Percentiles rank a stretch among this genome's conserved stretches.
These are phyloP conservation scores for Scheffersomyces amazonensis DNA, from an alignment of 805 yeast species.

Conservation along the genomic window DNA sequence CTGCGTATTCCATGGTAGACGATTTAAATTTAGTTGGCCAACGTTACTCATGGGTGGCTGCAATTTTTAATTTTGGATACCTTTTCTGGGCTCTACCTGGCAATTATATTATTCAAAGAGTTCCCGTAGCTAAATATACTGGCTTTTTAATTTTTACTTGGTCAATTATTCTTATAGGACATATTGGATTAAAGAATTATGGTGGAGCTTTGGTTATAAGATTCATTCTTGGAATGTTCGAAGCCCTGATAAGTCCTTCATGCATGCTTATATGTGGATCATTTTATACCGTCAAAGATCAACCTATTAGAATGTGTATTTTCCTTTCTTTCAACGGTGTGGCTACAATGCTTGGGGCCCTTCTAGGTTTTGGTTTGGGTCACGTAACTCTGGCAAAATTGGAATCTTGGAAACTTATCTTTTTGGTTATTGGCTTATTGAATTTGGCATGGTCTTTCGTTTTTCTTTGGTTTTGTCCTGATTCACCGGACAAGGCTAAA, in stretches of 20 bases:
- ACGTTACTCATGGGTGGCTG: constrained; percentile 25
- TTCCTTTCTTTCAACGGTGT: constrained; percentile 27
- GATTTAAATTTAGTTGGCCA: constrained; percentile 20
- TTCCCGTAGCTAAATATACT: constrained; percentile 17
- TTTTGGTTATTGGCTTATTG: constrained; percentile 16
- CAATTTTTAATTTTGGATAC: constrained; percentile 24
- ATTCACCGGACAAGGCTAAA: constrained; percentile 26
- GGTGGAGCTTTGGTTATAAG: constrained; percentile 30
- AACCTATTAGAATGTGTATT: constrained; percentile 25
- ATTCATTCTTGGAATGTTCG: constrained; percentile 32
- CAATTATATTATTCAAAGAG: constrained; percentile 16
- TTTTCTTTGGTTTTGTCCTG: constrained; percentile 17
- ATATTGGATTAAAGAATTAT: constrained; percentile 30
- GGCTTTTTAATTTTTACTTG: constrained; percentile 15
- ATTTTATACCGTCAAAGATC: constrained; percentile 31
- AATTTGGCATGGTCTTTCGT: constrained; percentile 16
- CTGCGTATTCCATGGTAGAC: constrained; percentile 17
- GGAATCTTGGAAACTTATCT: constrained; percentile 24
- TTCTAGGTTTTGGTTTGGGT: constrained; percentile 28
- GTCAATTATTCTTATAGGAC: constrained; percentile 19
- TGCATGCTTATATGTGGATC: constrained; percentile 31
- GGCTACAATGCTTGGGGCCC: constrained; percentile 21
- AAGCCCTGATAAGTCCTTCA: constrained; percentile 32
- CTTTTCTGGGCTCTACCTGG: constrained; percentile 19
- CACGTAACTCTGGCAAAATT: constrained; percentile 18